These are phyloP conservation scores for Dipteronia dyeriana DNA, from an alignment of 345 rosid genomes.

Conservation along the genomic window DNA sequence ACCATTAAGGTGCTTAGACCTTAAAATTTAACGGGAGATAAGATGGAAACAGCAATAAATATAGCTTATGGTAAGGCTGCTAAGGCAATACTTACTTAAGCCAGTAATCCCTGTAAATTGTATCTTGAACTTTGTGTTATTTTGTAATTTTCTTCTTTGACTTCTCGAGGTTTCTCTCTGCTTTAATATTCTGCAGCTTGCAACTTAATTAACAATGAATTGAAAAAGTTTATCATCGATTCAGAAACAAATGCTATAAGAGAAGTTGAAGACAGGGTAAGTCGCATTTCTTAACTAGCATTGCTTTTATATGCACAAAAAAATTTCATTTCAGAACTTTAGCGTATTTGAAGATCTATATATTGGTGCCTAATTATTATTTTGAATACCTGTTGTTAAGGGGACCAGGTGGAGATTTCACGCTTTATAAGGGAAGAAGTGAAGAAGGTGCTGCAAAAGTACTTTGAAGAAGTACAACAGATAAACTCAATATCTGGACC, in stretches of 20 bases:
- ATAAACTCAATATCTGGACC: conserved; percentile 62
- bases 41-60: conserved; percentile 99
- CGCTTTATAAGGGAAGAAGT: conserved; percentile 88
- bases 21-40: conserved; percentile 74
- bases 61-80: conserved; percentile 82
- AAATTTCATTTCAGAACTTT: conserved; percentile 17
- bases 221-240: conserved; percentile 92
- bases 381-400: too few species aligned
- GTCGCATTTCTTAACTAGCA: conserved; percentile 10
- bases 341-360: conserved; percentile 8
- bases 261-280: conserved; percentile 92
- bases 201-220: conserved; percentile 91
- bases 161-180: conserved; percentile 20
- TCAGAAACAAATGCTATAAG: conserved; percentile 90
- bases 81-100: not conserved
- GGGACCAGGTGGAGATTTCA: conserved; percentile 92
- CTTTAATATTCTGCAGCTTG: conserved; percentile 69
- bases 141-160: conserved; percentile 10
- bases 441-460: conserved; percentile 63
- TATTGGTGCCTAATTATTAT: not conserved
- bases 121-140: conserved; percentile 14
- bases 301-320: conserved; percentile 18
- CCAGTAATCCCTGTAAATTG: not conserved
- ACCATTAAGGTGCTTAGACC: too few species aligned
- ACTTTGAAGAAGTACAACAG: conserved; percentile 85